Percentiles rank a stretch among this genome's conserved stretches.
Conservation (phyloP, 257 asterid genomes). For the Solanum boliviense region DNA sequence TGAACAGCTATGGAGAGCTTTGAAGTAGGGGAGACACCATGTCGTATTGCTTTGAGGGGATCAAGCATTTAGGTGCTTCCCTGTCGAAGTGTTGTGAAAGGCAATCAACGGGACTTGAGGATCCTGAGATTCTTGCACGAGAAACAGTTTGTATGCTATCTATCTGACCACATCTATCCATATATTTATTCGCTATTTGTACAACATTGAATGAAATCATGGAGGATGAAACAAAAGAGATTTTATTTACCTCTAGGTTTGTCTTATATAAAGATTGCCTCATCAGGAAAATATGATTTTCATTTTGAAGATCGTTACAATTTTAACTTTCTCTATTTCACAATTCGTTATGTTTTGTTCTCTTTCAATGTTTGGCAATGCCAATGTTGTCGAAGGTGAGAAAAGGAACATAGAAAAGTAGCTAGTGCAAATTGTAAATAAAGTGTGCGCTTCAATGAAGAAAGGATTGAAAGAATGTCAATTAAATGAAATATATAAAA, state of each 20-base stretch:
- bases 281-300: neutral
- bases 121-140: conserved; percentile 90
- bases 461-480: neutral
- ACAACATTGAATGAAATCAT: neutral
- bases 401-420: neutral
- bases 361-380: neutral
- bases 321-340: neutral
- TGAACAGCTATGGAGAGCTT: conserved; percentile 68
- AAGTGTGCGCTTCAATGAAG: neutral
- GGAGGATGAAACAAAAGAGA: neutral
- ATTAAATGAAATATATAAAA: neutral
- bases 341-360: neutral
- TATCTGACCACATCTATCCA: neutral
- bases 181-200: neutral
- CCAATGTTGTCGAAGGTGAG: neutral
- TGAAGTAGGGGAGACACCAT: conserved; percentile 60
- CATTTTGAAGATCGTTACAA: neutral
- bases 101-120: conserved; percentile 75
- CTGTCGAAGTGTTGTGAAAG: conserved; percentile 77
- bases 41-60: conserved; percentile 84
- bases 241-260: neutral
- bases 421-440: neutral
- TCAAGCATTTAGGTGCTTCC: conserved; percentile 77
- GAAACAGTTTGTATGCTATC: conserved; percentile 87
- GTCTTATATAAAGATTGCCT: neutral